phyloP scores from a whole-genome alignment of 345 rosid genomes.

The Physaria fendleri region DNA sequence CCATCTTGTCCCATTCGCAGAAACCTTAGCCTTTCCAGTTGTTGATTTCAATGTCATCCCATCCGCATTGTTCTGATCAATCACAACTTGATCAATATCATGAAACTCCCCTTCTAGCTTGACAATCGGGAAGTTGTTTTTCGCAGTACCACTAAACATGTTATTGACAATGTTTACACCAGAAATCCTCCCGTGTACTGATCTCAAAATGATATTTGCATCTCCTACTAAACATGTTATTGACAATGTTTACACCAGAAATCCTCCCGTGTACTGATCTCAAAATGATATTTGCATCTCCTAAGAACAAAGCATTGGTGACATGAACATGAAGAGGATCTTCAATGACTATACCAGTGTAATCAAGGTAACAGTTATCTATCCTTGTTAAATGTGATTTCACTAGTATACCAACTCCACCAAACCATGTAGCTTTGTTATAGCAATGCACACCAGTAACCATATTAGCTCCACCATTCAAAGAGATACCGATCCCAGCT shows the following conservation, averaged over 20 bases:
- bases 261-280: conserved; percentile 42
- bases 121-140: conserved; percentile 34
- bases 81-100: conserved; percentile 47
- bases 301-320: conserved; percentile 55
- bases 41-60: conserved; percentile 63
- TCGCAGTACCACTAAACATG: conserved; percentile 42
- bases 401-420: conserved; percentile 58
- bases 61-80: conserved; percentile 45
- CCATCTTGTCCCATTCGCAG: conserved; percentile 57
- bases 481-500: conserved; percentile 45
- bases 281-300: conserved; percentile 50
- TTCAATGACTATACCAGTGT: conserved; percentile 47
- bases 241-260: conserved; percentile 43
- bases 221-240: too few species aligned
- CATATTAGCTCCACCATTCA: conserved; percentile 58
- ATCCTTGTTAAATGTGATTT: conserved; percentile 46
- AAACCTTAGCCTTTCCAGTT: conserved; percentile 35
- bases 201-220: conserved; percentile 40
- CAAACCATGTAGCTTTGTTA: conserved; percentile 61
- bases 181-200: conserved; percentile 39
- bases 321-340: conserved; percentile 64
- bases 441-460: conserved; percentile 64
- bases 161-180: conserved; percentile 53
- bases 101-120: conserved; percentile 51
- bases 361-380: conserved; percentile 62